phyloP scores from a whole-genome alignment of 148 eudicot genomes.

The Heliamphora exappendiculata region DNA sequence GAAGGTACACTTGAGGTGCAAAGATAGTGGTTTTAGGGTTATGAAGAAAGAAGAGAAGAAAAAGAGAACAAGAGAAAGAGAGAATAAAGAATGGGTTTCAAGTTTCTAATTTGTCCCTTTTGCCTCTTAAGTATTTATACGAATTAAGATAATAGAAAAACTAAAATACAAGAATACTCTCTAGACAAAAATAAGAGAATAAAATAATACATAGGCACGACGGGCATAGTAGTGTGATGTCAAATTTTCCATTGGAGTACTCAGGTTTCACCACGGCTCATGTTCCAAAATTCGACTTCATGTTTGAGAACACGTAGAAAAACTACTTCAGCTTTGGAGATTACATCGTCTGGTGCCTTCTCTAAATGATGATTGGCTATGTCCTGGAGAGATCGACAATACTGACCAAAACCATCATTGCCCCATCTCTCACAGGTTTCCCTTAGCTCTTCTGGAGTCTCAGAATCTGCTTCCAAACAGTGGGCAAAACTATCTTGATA shows the following conservation, averaged over 20 bases:
- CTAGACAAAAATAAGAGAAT: no score
- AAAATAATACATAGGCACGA: no score
- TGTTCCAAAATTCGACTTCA: conserved; percentile 76
- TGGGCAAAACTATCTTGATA: conserved; percentile 72
- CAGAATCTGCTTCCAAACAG: conserved; percentile 53
- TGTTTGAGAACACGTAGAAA: conserved; percentile 44
- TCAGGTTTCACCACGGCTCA: conserved; percentile 32
- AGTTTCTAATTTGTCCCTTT: no score
- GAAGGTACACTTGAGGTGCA: no score
- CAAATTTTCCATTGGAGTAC: neutral
- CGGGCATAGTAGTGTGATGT: neutral
- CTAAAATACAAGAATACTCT: no score
- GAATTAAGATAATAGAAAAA: no score
- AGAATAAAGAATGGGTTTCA: no score
- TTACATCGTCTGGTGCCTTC: conserved; percentile 39
- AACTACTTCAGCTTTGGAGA: conserved; percentile 49
- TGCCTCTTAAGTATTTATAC: no score
- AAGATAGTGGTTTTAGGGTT: no score
- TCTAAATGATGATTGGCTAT: conserved; percentile 43
- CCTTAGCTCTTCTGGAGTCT: conserved; percentile 54
- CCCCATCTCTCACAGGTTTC: conserved; percentile 74
- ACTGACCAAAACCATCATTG: conserved; percentile 52
- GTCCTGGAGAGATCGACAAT: conserved; percentile 42
- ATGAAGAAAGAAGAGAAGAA: no score
- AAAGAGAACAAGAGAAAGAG: no score